Evolutionary conservation across 1,284 basidiomycete genomes (phyloP).

Genomic region (Ganoderma boninense): DNA sequence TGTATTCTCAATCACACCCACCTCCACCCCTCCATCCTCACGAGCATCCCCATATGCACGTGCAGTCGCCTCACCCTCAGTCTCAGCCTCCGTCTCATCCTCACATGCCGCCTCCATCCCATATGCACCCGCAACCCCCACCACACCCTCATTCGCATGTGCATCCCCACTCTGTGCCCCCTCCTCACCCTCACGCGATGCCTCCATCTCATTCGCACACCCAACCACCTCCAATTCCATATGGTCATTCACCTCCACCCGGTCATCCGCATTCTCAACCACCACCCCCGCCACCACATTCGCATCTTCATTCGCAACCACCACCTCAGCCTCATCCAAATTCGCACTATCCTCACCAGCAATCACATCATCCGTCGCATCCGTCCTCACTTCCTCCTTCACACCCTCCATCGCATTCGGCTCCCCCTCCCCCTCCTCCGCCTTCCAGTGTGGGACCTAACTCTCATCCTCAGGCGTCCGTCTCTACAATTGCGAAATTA

Average conservation of each 20-base stretch:
- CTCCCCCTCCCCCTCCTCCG: background rate
- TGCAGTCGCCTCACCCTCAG: conserved; percentile 22
- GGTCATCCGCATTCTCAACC: conserved; percentile 13
- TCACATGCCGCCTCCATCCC: conserved; percentile 8
- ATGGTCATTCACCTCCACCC: conserved; percentile 17
- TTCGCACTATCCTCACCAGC: conserved; percentile 14
- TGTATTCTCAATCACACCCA: conserved; percentile 16
- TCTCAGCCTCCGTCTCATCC: conserved; percentile 15
- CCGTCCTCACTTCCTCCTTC: background rate
- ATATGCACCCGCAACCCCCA: conserved; percentile 7
- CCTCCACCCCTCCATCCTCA: conserved; percentile 11
- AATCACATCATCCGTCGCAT: conserved; percentile 15
- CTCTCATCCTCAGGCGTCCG: conserved; percentile 23
- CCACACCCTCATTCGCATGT: conserved; percentile 7
- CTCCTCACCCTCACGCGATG: conserved; percentile 20
- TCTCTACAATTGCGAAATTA: conserved; percentile 38
- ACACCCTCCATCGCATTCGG: background rate
- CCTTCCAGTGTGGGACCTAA: conserved; percentile 16
- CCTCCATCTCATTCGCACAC: conserved; percentile 18
- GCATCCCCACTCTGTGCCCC: conserved; percentile 13
- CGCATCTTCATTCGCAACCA: conserved; percentile 16
- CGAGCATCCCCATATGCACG: conserved; percentile 14
- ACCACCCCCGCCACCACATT: conserved; percentile 17
- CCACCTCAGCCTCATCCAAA: conserved; percentile 10
- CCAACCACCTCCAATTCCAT: conserved; percentile 17